These are phyloP conservation scores for Aspergillus tamarii DNA, from an alignment of 2,329 filamentous ascomycete species.

Conservation along the genomic window DNA sequence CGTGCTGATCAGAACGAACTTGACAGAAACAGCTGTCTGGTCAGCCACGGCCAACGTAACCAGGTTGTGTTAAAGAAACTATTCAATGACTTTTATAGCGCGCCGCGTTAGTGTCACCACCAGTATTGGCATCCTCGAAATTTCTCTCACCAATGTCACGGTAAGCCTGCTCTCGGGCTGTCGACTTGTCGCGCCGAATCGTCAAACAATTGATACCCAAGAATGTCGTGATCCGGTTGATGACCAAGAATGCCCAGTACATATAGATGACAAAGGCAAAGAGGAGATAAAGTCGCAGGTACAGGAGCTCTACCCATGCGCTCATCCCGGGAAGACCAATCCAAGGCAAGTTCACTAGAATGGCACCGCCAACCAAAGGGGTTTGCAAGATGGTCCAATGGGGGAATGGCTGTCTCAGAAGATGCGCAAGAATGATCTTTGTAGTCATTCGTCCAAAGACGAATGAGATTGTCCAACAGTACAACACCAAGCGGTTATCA, in stretches of 20 bases:
- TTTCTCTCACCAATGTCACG: constrained; percentile 37
- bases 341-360: constrained; percentile 79
- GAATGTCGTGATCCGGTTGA: constrained; percentile 87
- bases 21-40: neutral
- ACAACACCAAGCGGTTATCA: constrained; percentile 87
- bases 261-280: constrained; percentile 87
- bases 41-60: neutral
- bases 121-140: constrained; percentile 13
- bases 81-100: constrained; percentile 25
- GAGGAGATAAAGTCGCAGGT: constrained; percentile 80
- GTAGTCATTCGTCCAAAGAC: constrained; percentile 98
- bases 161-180: constrained; percentile 39
- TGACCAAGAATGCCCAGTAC: constrained; percentile 88
- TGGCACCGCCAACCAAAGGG: constrained; percentile 81
- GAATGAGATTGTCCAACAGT: constrained; percentile 92
- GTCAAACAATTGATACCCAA: constrained; percentile 94
- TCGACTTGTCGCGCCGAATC: constrained; percentile 57
- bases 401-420: constrained; percentile 91
- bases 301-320: constrained; percentile 71
- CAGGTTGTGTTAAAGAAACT: neutral
- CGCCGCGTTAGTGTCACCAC: constrained; percentile 20
- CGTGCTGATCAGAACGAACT: neutral
- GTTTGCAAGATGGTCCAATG: constrained; percentile 93
- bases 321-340: constrained; percentile 71
- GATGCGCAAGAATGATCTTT: constrained; percentile 96